Evolutionary conservation across 176 grass and related monocot genomes (phyloP), one percentile per base, ranked within the genome.

Genomic region (Carex parvula): DNA sequence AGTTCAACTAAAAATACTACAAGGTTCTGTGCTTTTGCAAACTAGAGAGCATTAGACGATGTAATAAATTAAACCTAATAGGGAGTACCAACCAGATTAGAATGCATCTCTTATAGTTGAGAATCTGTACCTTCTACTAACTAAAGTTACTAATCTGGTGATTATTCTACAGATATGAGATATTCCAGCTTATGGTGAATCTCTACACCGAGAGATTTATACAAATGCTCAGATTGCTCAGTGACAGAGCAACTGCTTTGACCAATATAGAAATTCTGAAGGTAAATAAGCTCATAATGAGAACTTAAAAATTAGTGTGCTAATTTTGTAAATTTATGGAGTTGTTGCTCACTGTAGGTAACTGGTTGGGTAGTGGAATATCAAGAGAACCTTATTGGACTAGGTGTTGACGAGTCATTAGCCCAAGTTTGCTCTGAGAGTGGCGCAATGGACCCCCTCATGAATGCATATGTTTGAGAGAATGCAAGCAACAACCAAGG

Each of bases 341-440:
- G 41, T 17, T 50, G 54, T 48, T 87, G 41, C 39, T 85, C 14
- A 60, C 69, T 90, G 85, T 83, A 99, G 97, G 91, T 99, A 70
- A 99, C 97, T 85, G 93, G 97, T 81, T 99, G 97, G 97, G 91
- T 99, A 53, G 93, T 96, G 29, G 88, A 99, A 83, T 99, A 99
- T 85, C 93, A 96, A 96, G 97, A 99, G 72, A 99, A 94, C 83
- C 87, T 99, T 80, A 94, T 99, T 87, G 90, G 79, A 56, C 97
- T 99, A 84, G 93, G 91, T 82, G 97, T 99, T 85, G 97, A 94
- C 68, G 93, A 99, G 53, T 99, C 93, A 61, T 86, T 99, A 85
- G 93, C 97, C 53, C 97, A 99, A 96, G 97, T 99, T 92, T 95
- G 93, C 87, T 99, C 97, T 74, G 91, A 99, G 93, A 96, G 97